Evolutionary conservation across 305 asterid genomes (phyloP), one percentile per base, ranked within the genome.

Genomic region (Fraxinus nigra): DNA sequence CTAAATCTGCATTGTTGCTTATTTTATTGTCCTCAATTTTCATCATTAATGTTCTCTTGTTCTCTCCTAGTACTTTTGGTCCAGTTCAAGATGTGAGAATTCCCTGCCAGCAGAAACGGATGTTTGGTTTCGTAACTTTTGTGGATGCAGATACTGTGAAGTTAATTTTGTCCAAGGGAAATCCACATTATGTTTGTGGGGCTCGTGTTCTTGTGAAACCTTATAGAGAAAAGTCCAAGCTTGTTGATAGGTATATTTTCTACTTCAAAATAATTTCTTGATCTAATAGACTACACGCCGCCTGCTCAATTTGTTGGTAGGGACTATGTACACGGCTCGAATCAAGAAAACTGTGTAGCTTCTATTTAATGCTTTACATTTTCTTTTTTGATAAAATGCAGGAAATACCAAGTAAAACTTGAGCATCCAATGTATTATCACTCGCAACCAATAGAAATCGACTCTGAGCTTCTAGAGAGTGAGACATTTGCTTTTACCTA

Each of bases 121-220:
- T 92, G 99, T 95, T 90, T 83, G 99, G 98, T 28, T 95, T 95
- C 40, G 98, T 95, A 28, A 89, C 95, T 43, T 95, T 95, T 87
- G 89, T 18, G 4, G 88, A 89, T 78, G 87, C 93, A 4, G 97
- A 93, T 79, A 91, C 95, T 6, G 98, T 90, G 88, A 90, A 85
- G 87, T 46, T 77, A 75, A 87, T 93, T 82, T 85, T 95, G 86
- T 87, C 94, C 0, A 92, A 86, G 82, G 95, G 94, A 65, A 95
- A 92, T 87, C 98, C 98, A 34, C 98, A 95, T 84, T 93, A 82
- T 81, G 92, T 95, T 13, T 92, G 97, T 51, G 97, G 94, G 51
- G 92, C 98, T 77, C 98, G 98, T 26, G 95, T 95, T 13, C 99
- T 93, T 72, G 99, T 92, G 79, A 95, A 95, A 87, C 99, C 97